These are phyloP conservation scores for Sodiomyces alkalinus DNA, from an alignment of 2,329 filamentous ascomycete genomes.

Conservation along the genomic window DNA sequence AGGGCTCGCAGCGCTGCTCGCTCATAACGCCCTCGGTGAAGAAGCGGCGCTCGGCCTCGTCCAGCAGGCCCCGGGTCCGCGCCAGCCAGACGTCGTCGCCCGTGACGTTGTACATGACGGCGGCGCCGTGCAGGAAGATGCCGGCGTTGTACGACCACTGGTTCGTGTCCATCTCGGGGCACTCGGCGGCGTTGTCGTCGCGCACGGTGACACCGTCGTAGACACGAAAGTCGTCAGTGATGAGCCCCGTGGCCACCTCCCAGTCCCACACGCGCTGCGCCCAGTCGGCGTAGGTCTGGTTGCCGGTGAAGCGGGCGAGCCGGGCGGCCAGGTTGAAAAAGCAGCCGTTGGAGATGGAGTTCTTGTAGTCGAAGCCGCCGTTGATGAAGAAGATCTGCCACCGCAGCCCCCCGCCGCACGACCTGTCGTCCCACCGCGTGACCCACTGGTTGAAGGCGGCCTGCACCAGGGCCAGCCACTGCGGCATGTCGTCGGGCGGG, in stretches of 20 bases:
- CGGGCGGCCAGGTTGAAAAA: constrained; percentile 58
- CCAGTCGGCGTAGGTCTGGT: constrained; percentile 65
- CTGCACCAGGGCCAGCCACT: constrained; percentile 67
- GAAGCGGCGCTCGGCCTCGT: constrained; percentile 36
- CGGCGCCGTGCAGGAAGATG: constrained; percentile 45
- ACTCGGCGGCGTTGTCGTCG: constrained; percentile 21
- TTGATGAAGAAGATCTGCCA: constrained; percentile 81
- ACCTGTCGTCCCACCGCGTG: constrained; percentile 39
- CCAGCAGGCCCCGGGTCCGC: constrained; percentile 42
- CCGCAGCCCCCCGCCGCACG: constrained; percentile 59
- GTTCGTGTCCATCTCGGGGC: constrained; percentile 35
- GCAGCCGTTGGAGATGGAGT: constrained; percentile 52
- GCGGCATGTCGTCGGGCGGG: constrained; percentile 43
- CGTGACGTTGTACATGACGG: constrained; percentile 50
- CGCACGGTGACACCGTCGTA: constrained; percentile 30
- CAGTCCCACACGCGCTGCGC: constrained; percentile 57
- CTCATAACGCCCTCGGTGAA: constrained; percentile 40
- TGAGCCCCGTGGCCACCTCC: constrained; percentile 39
- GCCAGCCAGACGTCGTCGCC: constrained; percentile 35
- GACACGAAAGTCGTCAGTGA: constrained; percentile 38
- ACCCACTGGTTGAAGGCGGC: constrained; percentile 70
- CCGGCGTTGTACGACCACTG: constrained; percentile 60
- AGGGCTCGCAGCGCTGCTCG: constrained; percentile 52
- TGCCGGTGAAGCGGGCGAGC: constrained; percentile 63
- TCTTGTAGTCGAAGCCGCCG: constrained; percentile 54